These are phyloP conservation scores for Wallacemonas collosoma DNA, from an alignment of 208 protist species.

Conservation along the genomic window DNA sequence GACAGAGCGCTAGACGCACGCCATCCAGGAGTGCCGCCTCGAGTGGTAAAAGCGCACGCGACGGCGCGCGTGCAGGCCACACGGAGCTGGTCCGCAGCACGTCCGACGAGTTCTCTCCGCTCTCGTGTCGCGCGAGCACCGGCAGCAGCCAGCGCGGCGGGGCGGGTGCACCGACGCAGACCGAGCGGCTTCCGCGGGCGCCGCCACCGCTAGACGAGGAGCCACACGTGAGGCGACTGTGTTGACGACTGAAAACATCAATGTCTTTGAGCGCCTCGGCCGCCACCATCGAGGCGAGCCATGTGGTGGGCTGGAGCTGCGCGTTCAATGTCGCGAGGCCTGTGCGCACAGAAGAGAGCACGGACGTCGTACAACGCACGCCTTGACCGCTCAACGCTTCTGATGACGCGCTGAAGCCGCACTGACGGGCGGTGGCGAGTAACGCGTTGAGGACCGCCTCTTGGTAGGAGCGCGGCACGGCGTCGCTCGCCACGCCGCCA, in stretches of 20 bases:
- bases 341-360: slow-evolving; percentile 25
- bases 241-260: not conserved
- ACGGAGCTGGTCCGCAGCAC: not conserved
- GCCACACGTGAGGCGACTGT: too few species aligned
- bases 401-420: too few species aligned
- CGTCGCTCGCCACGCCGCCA: not conserved
- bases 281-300: slow-evolving; percentile 35
- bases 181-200: too few species aligned
- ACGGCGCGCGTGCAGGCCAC: not conserved
- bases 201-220: too few species aligned
- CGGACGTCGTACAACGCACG: slow-evolving; percentile 3
- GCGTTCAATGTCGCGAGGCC: slow-evolving; percentile 32
- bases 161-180: not conserved
- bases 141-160: slow-evolving; percentile 13
- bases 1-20: slow-evolving; percentile 32
- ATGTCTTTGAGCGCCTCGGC: slow-evolving; percentile 61
- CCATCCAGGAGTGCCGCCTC: slow-evolving; percentile 20
- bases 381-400: too few species aligned
- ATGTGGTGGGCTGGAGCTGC: slow-evolving; percentile 38
- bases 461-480: not conserved
- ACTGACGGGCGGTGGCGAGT: not conserved
- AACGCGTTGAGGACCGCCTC: not conserved
- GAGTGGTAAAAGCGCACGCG: not conserved
- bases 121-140: not conserved
- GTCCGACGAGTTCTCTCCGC: too few species aligned